phyloP scores from a whole-genome alignment of 148 eudicot genomes.

The Simmondsia chinensis region DNA sequence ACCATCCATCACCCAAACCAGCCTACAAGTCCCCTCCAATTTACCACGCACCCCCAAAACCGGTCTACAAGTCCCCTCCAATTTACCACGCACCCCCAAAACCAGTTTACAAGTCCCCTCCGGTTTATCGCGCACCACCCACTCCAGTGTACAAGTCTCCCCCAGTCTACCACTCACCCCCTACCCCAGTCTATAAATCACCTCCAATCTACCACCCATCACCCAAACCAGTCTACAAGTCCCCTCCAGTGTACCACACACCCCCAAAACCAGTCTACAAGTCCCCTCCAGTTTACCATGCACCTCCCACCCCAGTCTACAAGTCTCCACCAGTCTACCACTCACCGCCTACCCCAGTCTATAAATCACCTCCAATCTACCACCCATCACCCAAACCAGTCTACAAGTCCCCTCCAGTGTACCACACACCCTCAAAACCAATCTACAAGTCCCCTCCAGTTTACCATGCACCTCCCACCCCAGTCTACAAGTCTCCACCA shows the following conservation, averaged over 20 bases:
- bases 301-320: no score
- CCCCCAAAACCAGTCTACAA: conserved; percentile 16
- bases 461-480: conserved; percentile 1
- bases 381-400: no score
- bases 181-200: conserved; percentile 13
- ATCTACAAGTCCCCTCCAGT: conserved; percentile 5
- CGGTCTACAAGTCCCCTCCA: not conserved
- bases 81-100: conserved; percentile 10
- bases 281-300: conserved; percentile 12
- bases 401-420: conserved; percentile 7
- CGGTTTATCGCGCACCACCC: conserved; percentile 9
- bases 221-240: conserved; percentile 12
- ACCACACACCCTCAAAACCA: no score
- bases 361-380: conserved; percentile 5
- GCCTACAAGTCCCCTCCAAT: not conserved
- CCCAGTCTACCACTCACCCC: conserved; percentile 11
- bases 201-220: conserved; percentile 15
- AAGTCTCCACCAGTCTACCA: conserved; percentile 8
- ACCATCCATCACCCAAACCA: conserved; percentile 10
- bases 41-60: not conserved
- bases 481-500: no score
- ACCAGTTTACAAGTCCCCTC: conserved; percentile 13
- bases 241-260: conserved; percentile 13
- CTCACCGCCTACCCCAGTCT: conserved; percentile 9
- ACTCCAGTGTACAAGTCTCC: conserved; percentile 4